Base-by-base conservation (phyloP, 352 stramenopile species). In the Phytophthora pistaciae region DNA sequence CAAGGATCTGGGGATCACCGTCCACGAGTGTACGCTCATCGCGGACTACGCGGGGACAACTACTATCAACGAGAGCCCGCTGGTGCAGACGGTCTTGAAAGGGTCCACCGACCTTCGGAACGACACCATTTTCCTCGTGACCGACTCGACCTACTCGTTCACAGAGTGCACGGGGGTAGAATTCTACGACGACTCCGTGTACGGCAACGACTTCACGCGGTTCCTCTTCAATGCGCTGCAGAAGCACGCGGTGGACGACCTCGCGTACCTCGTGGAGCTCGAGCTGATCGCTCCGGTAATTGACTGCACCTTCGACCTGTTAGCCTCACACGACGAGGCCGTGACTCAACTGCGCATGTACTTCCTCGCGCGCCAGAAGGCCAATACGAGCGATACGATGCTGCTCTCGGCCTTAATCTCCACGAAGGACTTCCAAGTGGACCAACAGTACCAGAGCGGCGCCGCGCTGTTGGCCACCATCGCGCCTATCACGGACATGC, bases 91-190 rank as follows among this genome's bases (percentile, higher is more conserved):
- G 4, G 42, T 77, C 2, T 60, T 79, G 16, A 27, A 58, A 14
- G 66, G 72, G 23, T 66, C 54, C 16, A 85, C 74, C 7, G 67
- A 65, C 7, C 60, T 62, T 0, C 70, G 75, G 1, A 56, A 68
- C 18, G 78, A 74, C 23, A 75, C 72, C n/a, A 53, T 87, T 20
- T 88, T 65, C 55, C 61, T 85, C 27, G 48, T 85, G 33, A 60
- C 40, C 8, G 48, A 68, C 9, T 57, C 21, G 3, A 58, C 48
- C 0, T 20, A 56, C 21, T 78, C 64, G 20, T 66, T 67, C 27
- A 44, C 50, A 0, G 33, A 73, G 3, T 78, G 71, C 46, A 72
- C 52, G 8, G 54, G 20, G 1, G 33, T 68, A 5, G 36, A 16
- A 1, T 42, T 20, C 9, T 78, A 72, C 21, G 62, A 77, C 23